Base-by-base conservation (phyloP, 805 yeast species). In the Pachysolen tannophilus region DNA sequence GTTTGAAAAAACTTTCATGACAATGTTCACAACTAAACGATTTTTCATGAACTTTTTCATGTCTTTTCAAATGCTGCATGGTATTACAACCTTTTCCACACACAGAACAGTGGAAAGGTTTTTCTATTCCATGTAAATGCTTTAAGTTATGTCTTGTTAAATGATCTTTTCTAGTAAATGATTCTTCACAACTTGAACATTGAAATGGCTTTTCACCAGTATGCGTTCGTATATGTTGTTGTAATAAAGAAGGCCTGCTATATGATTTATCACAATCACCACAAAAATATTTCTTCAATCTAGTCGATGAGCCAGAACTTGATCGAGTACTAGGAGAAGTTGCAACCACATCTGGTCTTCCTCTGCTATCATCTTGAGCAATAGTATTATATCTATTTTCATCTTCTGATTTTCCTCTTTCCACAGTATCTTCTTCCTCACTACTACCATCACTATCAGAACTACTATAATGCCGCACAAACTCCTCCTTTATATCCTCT, bases 71-170 rank as follows among this genome's bases (percentile, higher is more conserved):
- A 50, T 88, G 97, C 58, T 92, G 97, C 34, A 54, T 55, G 0
- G 95, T 70, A 34, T 78, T 79, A 34, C 83, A 80, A 3, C 95
- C 95, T 55, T 86, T 87, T 1, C 79, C 78, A 52, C 98, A 92
- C 2, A 67, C 52, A 0, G 75, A 55, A 49, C 97, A 88, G 28
- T 67, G 71, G 50, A 69, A 77, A 0, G 95, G 95, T 47, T 82
- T 83, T 3, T 67, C 71, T 1, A 61, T 65, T 17, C 55, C 57
- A 3, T 41, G 40, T 6, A 62, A 48, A 51, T 88, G 96, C 14
- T 85, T 74, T 17, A 81, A 53, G 35, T 63, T 42, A 53, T 87
- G 97, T 11, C 92, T 85, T 35, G 78, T 69, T 35, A 87, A 63
- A 58, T 87, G 94, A 44, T 87, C 88, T 38, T 79, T 82, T 34